Conservation (phyloP, 2,329 filamentous ascomycete genomes). For the Ciborinia camelliae region DNA sequence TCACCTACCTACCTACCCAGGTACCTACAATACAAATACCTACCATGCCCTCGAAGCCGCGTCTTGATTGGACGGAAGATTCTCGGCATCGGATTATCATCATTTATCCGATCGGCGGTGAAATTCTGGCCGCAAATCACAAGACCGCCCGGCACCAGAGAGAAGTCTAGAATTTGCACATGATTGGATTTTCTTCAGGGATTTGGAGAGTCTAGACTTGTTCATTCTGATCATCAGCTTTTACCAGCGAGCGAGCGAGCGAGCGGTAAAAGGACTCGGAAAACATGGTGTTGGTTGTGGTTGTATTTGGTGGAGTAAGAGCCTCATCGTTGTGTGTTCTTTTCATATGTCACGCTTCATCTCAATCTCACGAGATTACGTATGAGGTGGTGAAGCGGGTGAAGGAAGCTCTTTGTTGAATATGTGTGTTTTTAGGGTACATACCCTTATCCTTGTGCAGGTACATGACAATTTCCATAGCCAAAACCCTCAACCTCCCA, state of each 20-base stretch:
- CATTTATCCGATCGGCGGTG: neutral
- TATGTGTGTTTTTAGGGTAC: neutral
- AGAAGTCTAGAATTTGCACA: neutral
- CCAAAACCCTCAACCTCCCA: neutral
- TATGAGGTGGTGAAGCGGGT: no score
- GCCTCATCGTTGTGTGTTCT: neutral
- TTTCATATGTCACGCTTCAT: neutral
- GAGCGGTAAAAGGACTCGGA: no score
- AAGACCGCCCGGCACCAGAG: no score
- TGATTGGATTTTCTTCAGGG: neutral
- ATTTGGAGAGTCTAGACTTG: neutral
- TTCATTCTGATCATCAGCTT: no score
- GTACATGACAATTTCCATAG: neutral
- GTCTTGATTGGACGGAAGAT: neutral
- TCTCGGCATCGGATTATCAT: neutral
- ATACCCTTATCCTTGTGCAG: slow-evolving; percentile 1
- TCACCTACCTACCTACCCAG: no score
- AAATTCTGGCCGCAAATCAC: neutral
- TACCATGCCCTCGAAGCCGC: no score
- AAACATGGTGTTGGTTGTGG: no score
- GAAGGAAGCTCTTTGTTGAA: no score
- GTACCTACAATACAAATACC: no score
- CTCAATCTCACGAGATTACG: neutral
- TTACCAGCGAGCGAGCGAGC: no score
- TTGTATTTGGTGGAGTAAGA: no score